Percentiles rank a stretch among this genome's conserved stretches.
Evolutionary conservation across 306 rosid species (phyloP).

Genomic region (Rosa chinensis): DNA sequence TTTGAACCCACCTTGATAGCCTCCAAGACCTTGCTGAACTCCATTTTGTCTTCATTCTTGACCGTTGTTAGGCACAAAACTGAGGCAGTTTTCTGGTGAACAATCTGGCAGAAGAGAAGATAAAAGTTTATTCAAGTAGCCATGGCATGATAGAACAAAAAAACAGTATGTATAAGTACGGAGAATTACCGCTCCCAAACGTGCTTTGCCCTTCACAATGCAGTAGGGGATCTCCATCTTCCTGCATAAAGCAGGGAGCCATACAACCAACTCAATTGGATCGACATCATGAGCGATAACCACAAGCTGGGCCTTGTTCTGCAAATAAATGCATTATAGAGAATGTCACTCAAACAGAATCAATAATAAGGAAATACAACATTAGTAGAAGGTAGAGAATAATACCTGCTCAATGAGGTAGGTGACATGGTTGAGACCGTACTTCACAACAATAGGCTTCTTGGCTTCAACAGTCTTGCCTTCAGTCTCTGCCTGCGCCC

Average conservation of each 20-base stretch:
- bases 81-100: slow-evolving; percentile 77
- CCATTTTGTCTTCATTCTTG: slow-evolving; percentile 79
- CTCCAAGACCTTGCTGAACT: slow-evolving; percentile 70
- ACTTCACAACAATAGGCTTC: slow-evolving; percentile 69
- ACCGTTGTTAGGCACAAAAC: slow-evolving; percentile 79
- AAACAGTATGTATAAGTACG: neutral
- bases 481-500: slow-evolving; percentile 73
- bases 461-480: slow-evolving; percentile 59
- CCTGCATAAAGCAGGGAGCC: slow-evolving; percentile 87
- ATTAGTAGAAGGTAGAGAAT: neutral
- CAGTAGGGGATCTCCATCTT: slow-evolving; percentile 91
- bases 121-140: neutral
- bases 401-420: slow-evolving; percentile 76
- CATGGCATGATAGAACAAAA: neutral
- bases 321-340: neutral
- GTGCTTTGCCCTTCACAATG: slow-evolving; percentile 87
- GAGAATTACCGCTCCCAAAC: slow-evolving; percentile 60
- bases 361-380: neutral
- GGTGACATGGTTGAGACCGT: slow-evolving; percentile 78
- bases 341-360: neutral
- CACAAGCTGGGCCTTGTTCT: slow-evolving; percentile 86
- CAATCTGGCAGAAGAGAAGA: slow-evolving; percentile 40
- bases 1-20: slow-evolving; percentile 60
- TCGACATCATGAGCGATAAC: slow-evolving; percentile 86
- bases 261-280: slow-evolving; percentile 79